phyloP scores from a whole-genome alignment of 129 eudicot genomes.

The Solidago caesia region DNA sequence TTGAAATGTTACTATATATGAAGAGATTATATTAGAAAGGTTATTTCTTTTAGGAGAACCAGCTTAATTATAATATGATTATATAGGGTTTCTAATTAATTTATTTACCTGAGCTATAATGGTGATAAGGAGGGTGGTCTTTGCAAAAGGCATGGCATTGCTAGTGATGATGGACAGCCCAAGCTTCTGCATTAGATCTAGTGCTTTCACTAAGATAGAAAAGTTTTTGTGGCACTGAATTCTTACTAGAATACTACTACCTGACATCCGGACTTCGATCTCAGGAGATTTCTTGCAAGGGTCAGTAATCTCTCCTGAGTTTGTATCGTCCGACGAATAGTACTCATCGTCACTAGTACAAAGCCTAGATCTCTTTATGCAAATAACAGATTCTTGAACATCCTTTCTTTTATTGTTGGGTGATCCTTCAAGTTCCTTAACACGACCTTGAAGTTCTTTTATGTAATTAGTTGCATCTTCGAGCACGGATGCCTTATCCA shows the following conservation, averaged over 20 bases:
- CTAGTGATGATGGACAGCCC: slow-evolving; percentile 38
- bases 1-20: no score
- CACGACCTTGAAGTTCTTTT: slow-evolving; percentile 47
- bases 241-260: slow-evolving; percentile 39
- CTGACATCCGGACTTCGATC: slow-evolving; percentile 40
- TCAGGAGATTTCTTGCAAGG: slow-evolving; percentile 20
- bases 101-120: slow-evolving; percentile 56
- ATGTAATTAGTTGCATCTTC: slow-evolving; percentile 50
- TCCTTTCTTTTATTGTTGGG: slow-evolving; percentile 20
- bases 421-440: slow-evolving; percentile 44
- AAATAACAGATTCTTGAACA: slow-evolving; percentile 32
- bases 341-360: slow-evolving; percentile 18
- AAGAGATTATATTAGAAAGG: no score
- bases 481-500: slow-evolving; percentile 60
- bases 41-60: no score
- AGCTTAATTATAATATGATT: no score
- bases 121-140: slow-evolving; percentile 33
- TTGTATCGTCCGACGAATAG: slow-evolving; percentile 20
- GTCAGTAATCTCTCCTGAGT: background rate
- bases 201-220: slow-evolving; percentile 31
- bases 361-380: slow-evolving; percentile 26
- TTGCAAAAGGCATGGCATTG: slow-evolving; percentile 42
- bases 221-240: slow-evolving; percentile 36
- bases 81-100: background rate
- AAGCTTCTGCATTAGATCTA: slow-evolving; percentile 44